Evolutionary conservation across 768 basidiomycete genomes (phyloP), one percentile per base, ranked within the genome.

Genomic region (Antrodiella citrinella): DNA sequence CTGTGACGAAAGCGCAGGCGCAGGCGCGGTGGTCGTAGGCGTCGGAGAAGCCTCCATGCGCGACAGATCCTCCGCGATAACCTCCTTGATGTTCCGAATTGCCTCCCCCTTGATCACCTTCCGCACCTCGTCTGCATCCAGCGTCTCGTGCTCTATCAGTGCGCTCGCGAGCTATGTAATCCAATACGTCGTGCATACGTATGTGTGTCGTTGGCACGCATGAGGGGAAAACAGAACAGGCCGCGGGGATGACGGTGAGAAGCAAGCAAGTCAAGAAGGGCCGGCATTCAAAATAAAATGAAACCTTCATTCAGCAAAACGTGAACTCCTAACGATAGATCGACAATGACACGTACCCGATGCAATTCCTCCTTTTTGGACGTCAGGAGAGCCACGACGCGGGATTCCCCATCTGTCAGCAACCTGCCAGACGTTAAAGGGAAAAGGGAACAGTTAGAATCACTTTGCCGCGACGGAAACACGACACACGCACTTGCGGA

Each of bases 61-160:
- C 47, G 61, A 57, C 26, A 65, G 56, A 51, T 84, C 78, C 49
- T 80, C 79, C 49, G 80, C 72, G 55, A 87, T 62, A 45, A 82
- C 77, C 59, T 88, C 83, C 55, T 76, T 69, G 56, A 87, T 76
- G 51, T 71, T 76, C 51, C 84, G 81, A 67, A 91, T 86, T 47
- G 77, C 73, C 65, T 95, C 83, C 35, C 93, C 93, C 51, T 74
- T 82, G 63, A 97, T 78, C 21, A 94, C 91, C 67, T 78, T 84
- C 60, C 76, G 72, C 15, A 97, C 94, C 66, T 99, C 92, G 9
- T 89, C 84, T 38, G 79, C 72, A 57, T 84, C 83, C 55, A 99
- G 71, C 18, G 95, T 97, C 72, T 99, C 95, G 67, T 95, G 86
- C 65, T 97, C 93, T 11, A 99, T 86, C 51, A 99, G 71, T 9